Percentiles rank a stretch among this genome's conserved stretches.
These are phyloP conservation scores for Avena atlantica DNA, from an alignment of 176 grass and related monocot genomes.

Conservation along the genomic window DNA sequence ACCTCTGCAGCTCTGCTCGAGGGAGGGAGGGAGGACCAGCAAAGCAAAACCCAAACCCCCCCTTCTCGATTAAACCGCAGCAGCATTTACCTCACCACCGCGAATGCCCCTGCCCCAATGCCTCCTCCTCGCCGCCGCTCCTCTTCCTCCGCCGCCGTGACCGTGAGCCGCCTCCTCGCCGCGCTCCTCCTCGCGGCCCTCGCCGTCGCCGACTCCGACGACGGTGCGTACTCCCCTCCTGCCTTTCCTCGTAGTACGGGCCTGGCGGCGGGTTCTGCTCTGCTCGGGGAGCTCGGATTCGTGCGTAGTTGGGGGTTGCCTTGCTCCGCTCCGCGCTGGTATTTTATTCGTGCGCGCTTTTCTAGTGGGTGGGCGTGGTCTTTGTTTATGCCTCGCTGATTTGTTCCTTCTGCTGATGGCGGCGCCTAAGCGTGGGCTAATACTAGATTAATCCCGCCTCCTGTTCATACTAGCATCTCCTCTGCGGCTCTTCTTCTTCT, in stretches of 20 bases:
- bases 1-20: no score
- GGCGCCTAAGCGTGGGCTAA: background rate
- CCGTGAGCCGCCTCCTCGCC: background rate
- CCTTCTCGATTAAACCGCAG: background rate
- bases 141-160: background rate
- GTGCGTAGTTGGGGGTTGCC: background rate
- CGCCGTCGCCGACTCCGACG: conserved; percentile 34
- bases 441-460: conserved; percentile 38
- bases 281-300: background rate
- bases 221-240: conserved; percentile 34
- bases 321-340: background rate
- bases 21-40: background rate
- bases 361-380: conserved; percentile 13
- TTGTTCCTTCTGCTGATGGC: background rate
- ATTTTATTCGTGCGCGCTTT: conserved; percentile 40
- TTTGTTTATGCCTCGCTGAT: conserved; percentile 50
- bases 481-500: background rate
- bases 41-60: background rate
- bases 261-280: background rate
- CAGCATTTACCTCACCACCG: background rate
- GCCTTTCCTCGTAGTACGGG: background rate
- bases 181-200: conserved; percentile 30
- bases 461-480: conserved; percentile 38
- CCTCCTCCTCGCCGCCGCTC: background rate
- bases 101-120: conserved; percentile 29